Base-by-base conservation (phyloP, 1,139 yeast species). In the Saccharomycopsis hybrid region DNA sequence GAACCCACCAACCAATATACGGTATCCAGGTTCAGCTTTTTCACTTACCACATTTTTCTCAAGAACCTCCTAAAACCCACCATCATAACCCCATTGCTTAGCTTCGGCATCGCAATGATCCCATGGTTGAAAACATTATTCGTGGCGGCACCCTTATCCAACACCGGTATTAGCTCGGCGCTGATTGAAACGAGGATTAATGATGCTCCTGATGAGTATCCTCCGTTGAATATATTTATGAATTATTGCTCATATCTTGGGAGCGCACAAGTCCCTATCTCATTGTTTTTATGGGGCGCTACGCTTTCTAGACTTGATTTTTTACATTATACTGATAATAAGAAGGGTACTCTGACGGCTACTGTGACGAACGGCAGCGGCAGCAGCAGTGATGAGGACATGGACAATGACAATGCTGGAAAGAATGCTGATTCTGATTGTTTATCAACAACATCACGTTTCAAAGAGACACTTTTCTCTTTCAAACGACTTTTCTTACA, bases 81-180 rank as follows among this genome's bases (percentile, higher is more conserved):
- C 42, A 77, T 85, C 5, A 56, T 77, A 28, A 64, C 86, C 1
- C 70, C 82, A 47, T 69, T 83, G 5, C 52, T 74, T 0, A 69
- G 85, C 2, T 65, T 85, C 48, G 69, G 71, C 5, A 66, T 82
- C 18, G 76, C 86, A 31, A 81, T 85, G 86, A 70, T 86, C 5
- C 90, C 92, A 0, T 85, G 88, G 60, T 68, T 83, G 27, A 80
- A 80, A 58, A 80, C 86, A 2, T 69, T 85, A 30, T 85, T 85
- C 61, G 82, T 80, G 7, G 38, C 35, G 7, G 50, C 43, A 37
- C 51, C 47, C 31, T 30, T 35, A 5, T 30, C 35, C 24, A 35
- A 36, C 2, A n/a, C n/a, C n/a, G 9, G 9, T 8, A 25, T 25
- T n/a, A 13, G 8, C 9, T 8, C 9, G 9, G 13, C 8, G 2